Percentiles rank a stretch among this genome's conserved stretches.
Evolutionary conservation across 2,329 filamentous ascomycete genomes (phyloP).

Genomic region (Pezicula carpinea): DNA sequence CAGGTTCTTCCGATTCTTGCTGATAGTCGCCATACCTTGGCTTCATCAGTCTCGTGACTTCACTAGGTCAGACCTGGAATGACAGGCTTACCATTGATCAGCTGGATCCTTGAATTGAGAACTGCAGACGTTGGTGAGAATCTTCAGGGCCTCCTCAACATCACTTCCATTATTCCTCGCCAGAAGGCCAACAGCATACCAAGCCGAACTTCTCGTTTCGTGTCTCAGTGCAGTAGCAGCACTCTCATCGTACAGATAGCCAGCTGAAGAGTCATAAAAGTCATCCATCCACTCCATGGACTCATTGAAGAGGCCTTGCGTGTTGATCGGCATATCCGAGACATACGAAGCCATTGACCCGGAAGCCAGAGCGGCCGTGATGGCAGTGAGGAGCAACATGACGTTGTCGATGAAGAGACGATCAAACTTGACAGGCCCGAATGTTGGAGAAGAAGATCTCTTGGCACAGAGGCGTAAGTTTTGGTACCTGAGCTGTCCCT

Average conservation of each 20-base stretch:
- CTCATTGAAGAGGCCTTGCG: slow-evolving; percentile 38
- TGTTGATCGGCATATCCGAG: slow-evolving; percentile 20
- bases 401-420: no score
- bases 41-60: neutral
- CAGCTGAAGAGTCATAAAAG: slow-evolving; percentile 46
- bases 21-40: slow-evolving; percentile 46
- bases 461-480: no score
- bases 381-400: neutral
- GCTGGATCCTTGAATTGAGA: slow-evolving; percentile 47
- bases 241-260: slow-evolving; percentile 49
- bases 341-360: slow-evolving; percentile 11
- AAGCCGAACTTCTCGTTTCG: slow-evolving; percentile 51
- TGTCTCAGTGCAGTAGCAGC: slow-evolving; percentile 43
- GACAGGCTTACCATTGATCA: slow-evolving; percentile 46
- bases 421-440: no score
- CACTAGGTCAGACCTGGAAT: slow-evolving; percentile 8
- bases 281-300: slow-evolving; percentile 52
- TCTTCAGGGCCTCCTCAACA: slow-evolving; percentile 44
- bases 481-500: no score
- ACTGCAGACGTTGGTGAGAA: slow-evolving; percentile 48
- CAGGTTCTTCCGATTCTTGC: slow-evolving; percentile 51
- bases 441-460: no score
- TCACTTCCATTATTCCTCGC: slow-evolving; percentile 48
- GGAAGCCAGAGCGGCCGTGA: neutral
- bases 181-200: slow-evolving; percentile 55